Percentiles rank a stretch among this genome's conserved stretches.
phyloP scores from a whole-genome alignment of 2,329 filamentous ascomycete species.

The Fusarium tjaetaba region DNA sequence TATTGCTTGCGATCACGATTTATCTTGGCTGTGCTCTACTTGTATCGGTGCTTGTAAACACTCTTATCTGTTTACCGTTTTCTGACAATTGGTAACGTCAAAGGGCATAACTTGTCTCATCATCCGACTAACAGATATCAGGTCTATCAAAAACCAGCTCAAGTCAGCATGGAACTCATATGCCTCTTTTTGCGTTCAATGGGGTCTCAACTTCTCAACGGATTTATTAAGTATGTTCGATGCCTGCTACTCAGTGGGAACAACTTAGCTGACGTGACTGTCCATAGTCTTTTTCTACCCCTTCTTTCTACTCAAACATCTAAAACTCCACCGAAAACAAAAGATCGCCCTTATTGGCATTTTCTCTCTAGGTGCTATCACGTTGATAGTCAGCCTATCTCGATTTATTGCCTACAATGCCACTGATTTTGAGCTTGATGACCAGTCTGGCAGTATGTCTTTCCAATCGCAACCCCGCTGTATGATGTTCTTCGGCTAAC shows the following conservation, averaged over 20 bases:
- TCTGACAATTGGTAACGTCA: conserved; percentile 5
- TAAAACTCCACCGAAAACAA: background rate
- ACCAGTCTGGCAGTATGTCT: conserved; percentile 9
- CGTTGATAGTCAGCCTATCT: conserved; percentile 4
- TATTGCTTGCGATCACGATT: background rate
- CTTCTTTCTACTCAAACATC: conserved; percentile 12
- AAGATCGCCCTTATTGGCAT: conserved; percentile 10
- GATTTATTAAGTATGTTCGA: background rate
- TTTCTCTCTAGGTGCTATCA: conserved; percentile 7
- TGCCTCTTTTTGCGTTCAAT: conserved; percentile 5
- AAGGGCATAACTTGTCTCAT: background rate
- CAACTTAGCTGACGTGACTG: background rate
- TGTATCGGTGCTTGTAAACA: background rate
- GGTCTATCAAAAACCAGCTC: conserved; percentile 15
- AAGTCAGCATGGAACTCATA: conserved; percentile 15
- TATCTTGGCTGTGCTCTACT: background rate
- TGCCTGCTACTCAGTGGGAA: background rate
- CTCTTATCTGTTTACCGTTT: background rate
- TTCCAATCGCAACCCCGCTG: fast-evolving
- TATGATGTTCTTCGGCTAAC: background rate
- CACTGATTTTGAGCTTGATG: conserved; percentile 12
- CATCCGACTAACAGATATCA: background rate
- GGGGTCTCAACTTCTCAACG: conserved; percentile 15
- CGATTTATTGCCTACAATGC: conserved; percentile 15
- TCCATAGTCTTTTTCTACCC: conserved; percentile 1